Evolutionary conservation across 2,329 filamentous ascomycete species (phyloP).

Genomic region (Cryphonectria nitschkei): DNA sequence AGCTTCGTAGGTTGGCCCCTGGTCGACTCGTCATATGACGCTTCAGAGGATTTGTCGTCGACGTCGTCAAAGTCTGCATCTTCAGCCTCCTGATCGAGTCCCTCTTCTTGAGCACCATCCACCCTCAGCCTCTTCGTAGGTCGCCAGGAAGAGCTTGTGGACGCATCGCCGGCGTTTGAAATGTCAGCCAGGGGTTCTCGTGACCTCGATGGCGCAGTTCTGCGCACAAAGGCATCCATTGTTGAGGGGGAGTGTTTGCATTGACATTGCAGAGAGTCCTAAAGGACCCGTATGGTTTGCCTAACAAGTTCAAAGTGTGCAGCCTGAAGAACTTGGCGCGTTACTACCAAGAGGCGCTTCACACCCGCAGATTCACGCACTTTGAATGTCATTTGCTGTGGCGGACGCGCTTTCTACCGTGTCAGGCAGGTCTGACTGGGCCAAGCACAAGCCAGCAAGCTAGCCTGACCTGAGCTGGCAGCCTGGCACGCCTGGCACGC

Average conservation of each 20-base stretch:
- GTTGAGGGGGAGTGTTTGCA: neutral
- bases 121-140: constrained; percentile 43
- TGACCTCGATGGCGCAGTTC: constrained; percentile 27
- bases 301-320: neutral
- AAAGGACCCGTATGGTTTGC: neutral
- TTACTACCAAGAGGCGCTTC: neutral
- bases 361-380: neutral
- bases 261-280: neutral
- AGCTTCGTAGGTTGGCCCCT: constrained; percentile 3
- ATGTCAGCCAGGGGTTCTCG: constrained; percentile 29
- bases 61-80: constrained; percentile 36
- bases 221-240: constrained; percentile 38
- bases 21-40: constrained; percentile 18
- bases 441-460: neutral
- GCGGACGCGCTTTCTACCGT: constrained; percentile 15
- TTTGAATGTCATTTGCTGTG: constrained; percentile 17
- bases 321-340: neutral
- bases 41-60: constrained; percentile 33
- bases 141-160: constrained; percentile 31
- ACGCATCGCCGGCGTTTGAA: constrained; percentile 27
- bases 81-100: constrained; percentile 38
- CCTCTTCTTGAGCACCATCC: constrained; percentile 31
- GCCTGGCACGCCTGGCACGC: no score
- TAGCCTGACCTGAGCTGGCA: neutral
- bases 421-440: neutral